Conservation (phyloP, 306 rosid genomes). For the Dryas octopetala region DNA sequence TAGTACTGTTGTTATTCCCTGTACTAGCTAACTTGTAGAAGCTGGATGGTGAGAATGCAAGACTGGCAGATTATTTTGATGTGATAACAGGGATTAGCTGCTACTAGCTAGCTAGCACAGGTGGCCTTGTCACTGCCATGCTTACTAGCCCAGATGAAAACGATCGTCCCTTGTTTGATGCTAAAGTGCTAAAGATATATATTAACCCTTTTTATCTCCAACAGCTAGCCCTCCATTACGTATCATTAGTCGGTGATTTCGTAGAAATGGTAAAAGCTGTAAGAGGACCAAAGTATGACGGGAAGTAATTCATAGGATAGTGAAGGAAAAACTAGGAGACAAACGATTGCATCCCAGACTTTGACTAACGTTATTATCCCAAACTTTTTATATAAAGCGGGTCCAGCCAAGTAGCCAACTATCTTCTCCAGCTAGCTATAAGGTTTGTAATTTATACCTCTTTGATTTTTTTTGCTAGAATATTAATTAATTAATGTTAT, state of each 20-base stretch:
- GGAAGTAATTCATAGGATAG: constrained; percentile 23
- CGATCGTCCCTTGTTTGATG: constrained; percentile 26
- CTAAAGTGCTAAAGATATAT: constrained; percentile 16
- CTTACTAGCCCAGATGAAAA: constrained; percentile 30
- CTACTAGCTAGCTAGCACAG: constrained; percentile 20
- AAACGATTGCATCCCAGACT: constrained; percentile 7
- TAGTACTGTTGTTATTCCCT: too few species aligned
- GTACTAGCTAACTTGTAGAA: constrained; percentile 11
- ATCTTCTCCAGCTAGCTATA: constrained; percentile 28
- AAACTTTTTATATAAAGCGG: constrained; percentile 29
- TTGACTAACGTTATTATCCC: constrained; percentile 32
- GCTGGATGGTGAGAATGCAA: constrained; percentile 32
- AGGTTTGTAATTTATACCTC: constrained; percentile 9
- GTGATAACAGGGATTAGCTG: constrained; percentile 18
- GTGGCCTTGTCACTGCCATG: constrained; percentile 36
- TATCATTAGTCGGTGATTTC: neutral
- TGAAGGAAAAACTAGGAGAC: constrained; percentile 29
- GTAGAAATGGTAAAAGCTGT: neutral
- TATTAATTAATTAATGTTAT: too few species aligned
- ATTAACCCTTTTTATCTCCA: constrained; percentile 33
- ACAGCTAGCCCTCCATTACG: too few species aligned
- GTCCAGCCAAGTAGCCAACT: constrained; percentile 12
- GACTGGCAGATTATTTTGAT: constrained; percentile 32
- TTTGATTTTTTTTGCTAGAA: too few species aligned
- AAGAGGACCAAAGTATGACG: constrained; percentile 26